phyloP scores from a whole-genome alignment of 129 eudicot genomes.

The Chrysanthemum seticuspe region DNA sequence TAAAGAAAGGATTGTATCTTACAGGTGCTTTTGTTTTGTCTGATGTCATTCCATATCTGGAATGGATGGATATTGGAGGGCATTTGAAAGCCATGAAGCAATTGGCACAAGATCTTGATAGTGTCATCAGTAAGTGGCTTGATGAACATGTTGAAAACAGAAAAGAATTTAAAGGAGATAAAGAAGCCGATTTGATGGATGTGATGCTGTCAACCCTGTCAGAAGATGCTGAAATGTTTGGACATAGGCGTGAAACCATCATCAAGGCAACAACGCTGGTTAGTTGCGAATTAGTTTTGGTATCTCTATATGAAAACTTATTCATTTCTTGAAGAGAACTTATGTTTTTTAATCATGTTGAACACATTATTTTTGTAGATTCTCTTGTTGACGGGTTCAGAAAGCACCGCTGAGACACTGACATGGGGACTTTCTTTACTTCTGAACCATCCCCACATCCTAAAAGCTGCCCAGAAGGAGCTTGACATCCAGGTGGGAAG shows the following conservation, averaged over 20 bases:
- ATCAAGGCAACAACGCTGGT: conserved; percentile 53
- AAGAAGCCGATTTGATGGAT: conserved; percentile 5
- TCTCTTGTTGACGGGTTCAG: conserved; percentile 40
- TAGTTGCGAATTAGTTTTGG: background rate
- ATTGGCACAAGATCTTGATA: too few relatives aligned
- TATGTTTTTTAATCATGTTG: too few relatives aligned
- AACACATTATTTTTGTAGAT: background rate
- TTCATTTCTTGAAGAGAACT: too few relatives aligned
- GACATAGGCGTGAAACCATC: conserved; percentile 25
- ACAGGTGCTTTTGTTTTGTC: too few relatives aligned
- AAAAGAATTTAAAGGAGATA: too few relatives aligned
- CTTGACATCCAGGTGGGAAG: conserved; percentile 41
- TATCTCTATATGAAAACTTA: too few relatives aligned
- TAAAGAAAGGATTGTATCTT: too few relatives aligned
- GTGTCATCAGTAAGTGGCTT: too few relatives aligned
- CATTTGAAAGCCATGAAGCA: too few relatives aligned
- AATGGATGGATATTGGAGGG: too few relatives aligned
- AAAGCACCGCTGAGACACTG: conserved; percentile 48
- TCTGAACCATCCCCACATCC: conserved; percentile 27
- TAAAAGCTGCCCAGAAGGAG: conserved; percentile 30
- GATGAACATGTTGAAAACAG: too few relatives aligned
- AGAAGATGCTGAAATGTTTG: conserved; percentile 13
- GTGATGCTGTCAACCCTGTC: conserved; percentile 8
- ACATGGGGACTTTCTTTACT: conserved; percentile 53
- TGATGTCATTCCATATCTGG: too few relatives aligned